Evolutionary conservation across 768 basidiomycete genomes (phyloP).

Genomic region (Pisolithus sp.): DNA sequence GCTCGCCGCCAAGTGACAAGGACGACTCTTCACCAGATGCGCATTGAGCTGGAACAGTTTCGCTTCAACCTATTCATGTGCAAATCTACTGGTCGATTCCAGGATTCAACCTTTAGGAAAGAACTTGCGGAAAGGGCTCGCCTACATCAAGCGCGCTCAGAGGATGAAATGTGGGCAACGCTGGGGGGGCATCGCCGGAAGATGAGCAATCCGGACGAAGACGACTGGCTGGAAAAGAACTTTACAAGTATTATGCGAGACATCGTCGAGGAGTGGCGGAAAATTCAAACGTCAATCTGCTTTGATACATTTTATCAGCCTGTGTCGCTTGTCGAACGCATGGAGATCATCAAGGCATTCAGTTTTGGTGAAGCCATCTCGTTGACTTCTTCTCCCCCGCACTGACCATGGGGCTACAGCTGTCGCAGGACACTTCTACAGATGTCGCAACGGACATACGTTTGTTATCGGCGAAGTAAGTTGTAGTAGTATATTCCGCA

Average conservation of each 20-base stretch:
- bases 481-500: background rate
- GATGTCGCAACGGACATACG: conserved; percentile 54
- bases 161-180: conserved; percentile 1
- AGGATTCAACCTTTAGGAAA: conserved; percentile 11
- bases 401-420: conserved; percentile 16
- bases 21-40: conserved; percentile 38
- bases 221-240: conserved; percentile 38
- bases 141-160: conserved; percentile 7
- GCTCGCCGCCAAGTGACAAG: conserved; percentile 47
- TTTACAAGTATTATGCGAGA: conserved; percentile 31
- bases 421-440: conserved; percentile 41
- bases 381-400: background rate
- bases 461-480: conserved; percentile 53
- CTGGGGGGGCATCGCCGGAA: conserved; percentile 10
- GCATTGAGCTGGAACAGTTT: conserved; percentile 43
- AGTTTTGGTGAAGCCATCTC: conserved; percentile 35
- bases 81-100: conserved; percentile 13
- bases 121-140: conserved; percentile 16
- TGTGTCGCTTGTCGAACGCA: conserved; percentile 48
- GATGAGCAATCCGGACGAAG: conserved; percentile 19
- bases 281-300: conserved; percentile 34
- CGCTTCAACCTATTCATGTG: conserved; percentile 39
- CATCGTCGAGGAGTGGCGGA: conserved; percentile 44
- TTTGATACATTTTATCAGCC: conserved; percentile 43
- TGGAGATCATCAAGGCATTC: conserved; percentile 44